A percentile compares a stretch with the other conserved stretches of the same genome.
phyloP scores from a whole-genome alignment of 2,329 filamentous ascomycete species.

The Hypoxylon sp. region DNA sequence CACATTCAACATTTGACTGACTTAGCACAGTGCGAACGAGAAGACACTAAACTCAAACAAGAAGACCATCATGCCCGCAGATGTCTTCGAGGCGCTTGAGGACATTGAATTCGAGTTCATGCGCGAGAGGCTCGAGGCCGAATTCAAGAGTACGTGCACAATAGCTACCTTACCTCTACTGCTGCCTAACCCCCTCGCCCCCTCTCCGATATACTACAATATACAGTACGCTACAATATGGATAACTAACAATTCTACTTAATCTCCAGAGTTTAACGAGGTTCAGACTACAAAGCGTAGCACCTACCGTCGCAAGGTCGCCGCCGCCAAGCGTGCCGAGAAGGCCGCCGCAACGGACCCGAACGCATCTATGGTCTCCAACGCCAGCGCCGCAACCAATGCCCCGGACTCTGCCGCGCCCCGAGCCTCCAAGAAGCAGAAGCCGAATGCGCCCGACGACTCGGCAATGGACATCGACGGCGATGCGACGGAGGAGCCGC shows the following conservation, averaged over 20 bases:
- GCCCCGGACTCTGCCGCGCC: constrained; percentile 46
- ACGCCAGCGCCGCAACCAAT: constrained; percentile 42
- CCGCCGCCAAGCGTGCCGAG: constrained; percentile 71
- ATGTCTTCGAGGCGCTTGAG: constrained; percentile 84
- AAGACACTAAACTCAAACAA: constrained; percentile 76
- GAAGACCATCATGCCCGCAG: constrained; percentile 82
- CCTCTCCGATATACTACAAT: neutral
- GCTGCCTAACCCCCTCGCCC: neutral
- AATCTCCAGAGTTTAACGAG: constrained; percentile 75
- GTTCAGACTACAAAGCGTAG: constrained; percentile 82
- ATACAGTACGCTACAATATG: neutral
- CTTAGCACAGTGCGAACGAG: constrained; percentile 75
- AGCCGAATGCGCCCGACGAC: constrained; percentile 56
- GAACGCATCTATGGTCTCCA: constrained; percentile 54
- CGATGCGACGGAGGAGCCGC: constrained; percentile 54
- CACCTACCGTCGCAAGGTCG: constrained; percentile 78
- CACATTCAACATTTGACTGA: constrained; percentile 4
- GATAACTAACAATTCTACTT: constrained; percentile 19
- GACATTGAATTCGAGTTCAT: constrained; percentile 84
- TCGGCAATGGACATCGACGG: constrained; percentile 64
- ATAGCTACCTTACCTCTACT: neutral
- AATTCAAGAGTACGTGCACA: constrained; percentile 75
- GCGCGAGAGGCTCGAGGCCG: constrained; percentile 76
- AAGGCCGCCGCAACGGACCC: constrained; percentile 50
- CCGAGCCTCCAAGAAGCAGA: constrained; percentile 58